Conservation (phyloP, 768 basidiomycete species). For the Trametes coccinea region DNA sequence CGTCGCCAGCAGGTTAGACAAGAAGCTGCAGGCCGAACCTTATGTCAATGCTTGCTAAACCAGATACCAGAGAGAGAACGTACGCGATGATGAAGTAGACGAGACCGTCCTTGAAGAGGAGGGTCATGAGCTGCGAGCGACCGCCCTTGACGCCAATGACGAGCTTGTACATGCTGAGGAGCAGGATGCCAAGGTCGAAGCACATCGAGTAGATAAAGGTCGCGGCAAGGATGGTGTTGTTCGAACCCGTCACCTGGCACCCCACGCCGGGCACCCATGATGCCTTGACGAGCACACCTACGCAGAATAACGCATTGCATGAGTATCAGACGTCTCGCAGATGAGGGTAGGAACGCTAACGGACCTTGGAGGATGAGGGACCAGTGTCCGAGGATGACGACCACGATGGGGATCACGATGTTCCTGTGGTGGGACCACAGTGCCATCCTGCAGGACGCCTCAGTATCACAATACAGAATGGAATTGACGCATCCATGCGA, state of each 20-base stretch:
- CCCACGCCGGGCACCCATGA: constrained; percentile 48
- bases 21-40: constrained; percentile 32
- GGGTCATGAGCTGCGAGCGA: constrained; percentile 49
- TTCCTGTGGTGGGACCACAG: constrained; percentile 63
- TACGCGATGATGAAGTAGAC: constrained; percentile 78
- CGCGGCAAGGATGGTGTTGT: constrained; percentile 64
- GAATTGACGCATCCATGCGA: background rate
- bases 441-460: constrained; percentile 45
- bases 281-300: constrained; percentile 61
- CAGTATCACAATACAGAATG: background rate
- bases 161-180: constrained; percentile 65
- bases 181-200: constrained; percentile 65
- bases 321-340: background rate
- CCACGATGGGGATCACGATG: constrained; percentile 48
- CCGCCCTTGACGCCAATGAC: constrained; percentile 33
- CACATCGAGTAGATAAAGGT: constrained; percentile 79
- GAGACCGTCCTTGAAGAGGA: constrained; percentile 75
- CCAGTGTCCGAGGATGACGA: constrained; percentile 73
- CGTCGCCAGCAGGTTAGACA: constrained; percentile 44
- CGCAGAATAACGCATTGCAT: background rate
- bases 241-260: constrained; percentile 61
- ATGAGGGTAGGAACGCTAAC: background rate
- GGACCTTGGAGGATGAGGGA: constrained; percentile 66
- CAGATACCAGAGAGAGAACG: constrained; percentile 27
- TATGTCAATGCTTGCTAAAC: no score